A percentile compares a stretch with the other conserved stretches of the same genome.
Conservation (phyloP, 495 filamentous ascomycete genomes). For the Penicillium malachiteum region DNA sequence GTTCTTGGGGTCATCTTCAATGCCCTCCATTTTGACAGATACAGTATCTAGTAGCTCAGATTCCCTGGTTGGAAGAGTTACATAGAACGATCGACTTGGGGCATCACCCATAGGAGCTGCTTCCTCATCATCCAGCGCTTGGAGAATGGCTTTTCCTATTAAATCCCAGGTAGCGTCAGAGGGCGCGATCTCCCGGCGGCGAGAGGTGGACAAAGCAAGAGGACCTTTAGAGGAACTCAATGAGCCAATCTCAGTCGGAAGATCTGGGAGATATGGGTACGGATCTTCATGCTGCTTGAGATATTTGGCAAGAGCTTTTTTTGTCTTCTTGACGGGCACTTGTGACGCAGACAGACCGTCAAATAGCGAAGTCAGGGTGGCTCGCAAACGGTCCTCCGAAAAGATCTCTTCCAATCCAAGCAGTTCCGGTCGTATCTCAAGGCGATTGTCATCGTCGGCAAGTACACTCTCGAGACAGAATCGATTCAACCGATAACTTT, state of each 20-base stretch:
- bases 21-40: conserved; percentile 16
- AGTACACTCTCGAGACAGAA: conserved; percentile 91
- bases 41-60: conserved; percentile 15
- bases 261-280: conserved; percentile 70
- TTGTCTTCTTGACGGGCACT: conserved; percentile 60
- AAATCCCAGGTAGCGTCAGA: conserved; percentile 49
- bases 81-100: conserved; percentile 38
- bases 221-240: conserved; percentile 26
- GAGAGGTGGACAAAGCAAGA: conserved; percentile 29
- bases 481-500: conserved; percentile 72
- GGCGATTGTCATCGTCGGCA: conserved; percentile 74
- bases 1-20: conserved; percentile 8
- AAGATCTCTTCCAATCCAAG: conserved; percentile 83
- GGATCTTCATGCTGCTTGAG: conserved; percentile 71
- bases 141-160: conserved; percentile 57
- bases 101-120: conserved; percentile 30
- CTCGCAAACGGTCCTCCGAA: conserved; percentile 73
- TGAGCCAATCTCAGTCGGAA: conserved; percentile 36
- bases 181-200: conserved; percentile 33
- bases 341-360: conserved; percentile 71
- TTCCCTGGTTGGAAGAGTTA: conserved; percentile 36
- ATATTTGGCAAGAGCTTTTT: conserved; percentile 60
- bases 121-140: conserved; percentile 46
- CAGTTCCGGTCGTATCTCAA: conserved; percentile 68
- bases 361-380: conserved; percentile 62